Percentiles rank a stretch among this genome's conserved stretches.
Evolutionary conservation across 371 early-diverging fungal species (phyloP).

Genomic region (Mucor piriformis): DNA sequence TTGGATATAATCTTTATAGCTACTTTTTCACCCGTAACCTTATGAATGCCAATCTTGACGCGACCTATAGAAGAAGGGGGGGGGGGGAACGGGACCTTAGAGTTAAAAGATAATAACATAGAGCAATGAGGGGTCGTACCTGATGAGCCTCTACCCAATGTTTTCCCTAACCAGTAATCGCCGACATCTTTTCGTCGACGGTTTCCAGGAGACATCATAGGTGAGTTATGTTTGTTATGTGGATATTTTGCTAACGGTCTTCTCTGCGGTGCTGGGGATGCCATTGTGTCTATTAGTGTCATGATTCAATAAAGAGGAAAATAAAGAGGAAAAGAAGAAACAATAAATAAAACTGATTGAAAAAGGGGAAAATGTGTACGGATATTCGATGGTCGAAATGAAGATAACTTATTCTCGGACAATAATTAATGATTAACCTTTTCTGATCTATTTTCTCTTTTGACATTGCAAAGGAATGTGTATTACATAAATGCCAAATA

Average conservation of each 20-base stretch:
- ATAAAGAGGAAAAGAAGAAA: conserved; percentile 9
- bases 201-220: conserved; percentile 44
- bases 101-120: background rate
- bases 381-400: conserved; percentile 18
- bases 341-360: conserved; percentile 1
- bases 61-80: conserved; percentile 56
- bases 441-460: conserved; percentile 7
- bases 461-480: conserved; percentile 7
- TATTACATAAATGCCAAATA: conserved; percentile 5
- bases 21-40: conserved; percentile 74
- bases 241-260: conserved; percentile 27
- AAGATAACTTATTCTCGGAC: conserved; percentile 17
- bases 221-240: conserved; percentile 23
- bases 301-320: conserved; percentile 13
- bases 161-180: conserved; percentile 78
- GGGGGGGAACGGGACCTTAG: too few relatives aligned
- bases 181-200: conserved; percentile 66
- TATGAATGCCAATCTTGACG: conserved; percentile 79
- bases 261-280: conserved; percentile 51
- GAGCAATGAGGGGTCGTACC: conserved; percentile 46
- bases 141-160: conserved; percentile 82
- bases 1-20: conserved; percentile 91
- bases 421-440: conserved; percentile 2
- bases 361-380: conserved; percentile 12
- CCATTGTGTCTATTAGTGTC: conserved; percentile 31